Evolutionary conservation across 164 flowering plant genomes (phyloP).

Genomic region (Macadamia tetraphylla): DNA sequence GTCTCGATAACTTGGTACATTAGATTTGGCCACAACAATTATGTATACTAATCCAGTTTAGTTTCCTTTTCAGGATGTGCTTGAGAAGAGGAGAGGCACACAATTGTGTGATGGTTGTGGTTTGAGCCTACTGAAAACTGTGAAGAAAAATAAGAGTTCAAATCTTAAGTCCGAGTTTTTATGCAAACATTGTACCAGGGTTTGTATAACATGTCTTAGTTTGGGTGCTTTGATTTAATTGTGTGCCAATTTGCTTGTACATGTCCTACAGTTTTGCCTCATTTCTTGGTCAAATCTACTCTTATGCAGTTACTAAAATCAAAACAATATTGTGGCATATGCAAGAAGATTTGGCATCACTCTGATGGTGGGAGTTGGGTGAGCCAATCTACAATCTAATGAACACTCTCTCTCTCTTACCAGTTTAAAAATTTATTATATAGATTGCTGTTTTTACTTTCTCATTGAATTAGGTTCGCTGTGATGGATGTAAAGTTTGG

Average conservation of each 20-base stretch:
- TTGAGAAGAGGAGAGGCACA: slow-evolving; percentile 27
- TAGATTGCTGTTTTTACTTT: neutral
- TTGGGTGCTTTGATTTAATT: neutral
- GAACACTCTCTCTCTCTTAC: neutral
- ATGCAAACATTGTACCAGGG: slow-evolving; percentile 80
- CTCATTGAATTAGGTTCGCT: slow-evolving; percentile 52
- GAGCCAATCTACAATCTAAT: slow-evolving; percentile 17
- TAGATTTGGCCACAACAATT: no score
- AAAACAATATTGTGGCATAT: slow-evolving; percentile 90
- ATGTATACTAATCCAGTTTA: neutral
- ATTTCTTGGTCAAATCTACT: slow-evolving; percentile 4
- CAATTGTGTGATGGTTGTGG: slow-evolving; percentile 70
- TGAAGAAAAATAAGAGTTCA: slow-evolving; percentile 39
- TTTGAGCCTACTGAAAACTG: slow-evolving; percentile 36
- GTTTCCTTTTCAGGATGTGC: slow-evolving; percentile 33
- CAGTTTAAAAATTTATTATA: neutral
- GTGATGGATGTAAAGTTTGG: slow-evolving; percentile 98
- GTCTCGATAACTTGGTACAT: no score
- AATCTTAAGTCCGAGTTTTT: slow-evolving; percentile 34
- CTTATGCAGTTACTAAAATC: slow-evolving; percentile 58
- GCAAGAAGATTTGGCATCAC: slow-evolving; percentile 91
- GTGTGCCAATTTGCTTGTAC: neutral
- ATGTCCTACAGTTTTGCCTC: neutral
- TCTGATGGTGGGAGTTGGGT: slow-evolving; percentile 95
- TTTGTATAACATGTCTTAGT: slow-evolving; percentile 20